Evolutionary conservation across 2,329 filamentous ascomycete species (phyloP).

Genomic region (Aspergillus sergii): DNA sequence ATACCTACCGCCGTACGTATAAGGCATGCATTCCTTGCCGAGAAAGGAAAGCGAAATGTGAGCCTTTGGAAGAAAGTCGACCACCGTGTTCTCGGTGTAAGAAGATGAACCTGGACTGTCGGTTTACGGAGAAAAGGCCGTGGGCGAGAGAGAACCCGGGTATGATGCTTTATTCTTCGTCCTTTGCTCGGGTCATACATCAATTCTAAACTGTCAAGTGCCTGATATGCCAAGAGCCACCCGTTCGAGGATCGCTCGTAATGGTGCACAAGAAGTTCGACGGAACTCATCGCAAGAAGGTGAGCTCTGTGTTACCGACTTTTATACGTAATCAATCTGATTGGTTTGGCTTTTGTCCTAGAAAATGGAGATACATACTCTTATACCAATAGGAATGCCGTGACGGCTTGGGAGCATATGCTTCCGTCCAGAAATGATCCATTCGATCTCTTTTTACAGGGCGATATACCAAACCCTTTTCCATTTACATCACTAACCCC

Average conservation of each 20-base stretch:
- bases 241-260: neutral
- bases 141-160: conserved; percentile 22
- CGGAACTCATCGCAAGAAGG: neutral
- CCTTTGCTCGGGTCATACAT: fast-evolving
- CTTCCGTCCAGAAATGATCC: neutral
- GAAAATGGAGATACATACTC: neutral
- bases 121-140: conserved; percentile 34
- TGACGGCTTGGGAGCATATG: neutral
- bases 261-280: neutral
- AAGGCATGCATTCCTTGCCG: conserved; percentile 52
- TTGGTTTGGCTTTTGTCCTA: neutral
- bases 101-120: conserved; percentile 47
- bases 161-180: conserved; percentile 24
- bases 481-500: neutral
- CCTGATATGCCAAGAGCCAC: neutral
- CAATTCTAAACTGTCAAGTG: neutral
- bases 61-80: conserved; percentile 36
- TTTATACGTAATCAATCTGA: neutral
- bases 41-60: conserved; percentile 50
- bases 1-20: conserved; percentile 50
- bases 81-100: conserved; percentile 44
- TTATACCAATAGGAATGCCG: neutral
- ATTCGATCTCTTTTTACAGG: neutral
- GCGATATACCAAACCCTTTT: neutral
- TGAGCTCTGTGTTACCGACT: neutral